Base-by-base conservation (phyloP, 2,329 filamentous ascomycete species). In the Arthrobotrys pseudoclavata region DNA sequence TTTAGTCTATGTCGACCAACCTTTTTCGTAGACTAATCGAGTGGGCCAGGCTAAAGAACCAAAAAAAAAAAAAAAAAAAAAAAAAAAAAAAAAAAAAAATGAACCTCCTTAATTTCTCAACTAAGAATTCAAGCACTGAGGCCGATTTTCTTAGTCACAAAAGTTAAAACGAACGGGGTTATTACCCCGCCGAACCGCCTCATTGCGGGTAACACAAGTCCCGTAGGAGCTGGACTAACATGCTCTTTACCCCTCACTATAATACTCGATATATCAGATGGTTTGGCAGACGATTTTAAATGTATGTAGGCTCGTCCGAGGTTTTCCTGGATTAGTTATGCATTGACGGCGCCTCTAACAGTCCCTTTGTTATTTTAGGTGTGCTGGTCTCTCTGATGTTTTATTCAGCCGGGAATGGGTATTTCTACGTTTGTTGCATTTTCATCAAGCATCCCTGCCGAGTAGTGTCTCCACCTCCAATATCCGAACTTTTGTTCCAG, bases 351-450 rank as follows among this genome's bases (percentile, higher is more conserved):
- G 62, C 62, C 52, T 75, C 55, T 55, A 55, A 4, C 9, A 31
- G 63, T 67, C 70, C 70, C 55, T 75, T 42, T 64, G 70, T 75
- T 75, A 75, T 75, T 75, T 75, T 75, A 29, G 62, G 71, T 69
- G 63, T 50, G 71, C 26, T 50, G 34, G 37, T 48, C 40, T 53
- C 47, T 60, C 18, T 48, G 37, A 37, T 48, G 42, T 64, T 40
- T 69, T 47, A 76, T 76, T 76, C 71, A 76, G 71, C 71, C 71
- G 71, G 34, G 55, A 76, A 68, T 76, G 71, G 71, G 48, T 76
- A 76, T 76, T 75, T 76, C 71, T 76, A 64, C 26, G 71, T 76
- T 60, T 75, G 70, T 75, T 64, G 71, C 57, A 57, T 63, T 69
- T 76, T 64, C 48, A 50, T 50, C 64, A 64, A 37, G 71, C 26